Evolutionary conservation across 106 monocot species (phyloP).

Genomic region (Acanthochlamys bracteata): DNA sequence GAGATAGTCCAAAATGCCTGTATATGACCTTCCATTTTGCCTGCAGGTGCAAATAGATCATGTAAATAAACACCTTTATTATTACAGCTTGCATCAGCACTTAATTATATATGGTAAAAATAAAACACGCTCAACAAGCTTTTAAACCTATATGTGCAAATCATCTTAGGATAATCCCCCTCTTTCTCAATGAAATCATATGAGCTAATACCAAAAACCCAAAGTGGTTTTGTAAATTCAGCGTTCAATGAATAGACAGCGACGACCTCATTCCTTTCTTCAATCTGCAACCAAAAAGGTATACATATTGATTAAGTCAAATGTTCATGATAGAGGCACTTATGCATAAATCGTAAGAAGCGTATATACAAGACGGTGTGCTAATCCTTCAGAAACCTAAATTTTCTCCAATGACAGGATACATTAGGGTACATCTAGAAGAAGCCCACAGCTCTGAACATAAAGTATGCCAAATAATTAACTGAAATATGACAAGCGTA

Average conservation of each 20-base stretch:
- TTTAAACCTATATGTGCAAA: constrained; percentile 76
- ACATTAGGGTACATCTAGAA: too few species aligned
- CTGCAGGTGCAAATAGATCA: constrained; percentile 19
- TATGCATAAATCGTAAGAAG: neutral
- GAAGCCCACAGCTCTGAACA: too few species aligned
- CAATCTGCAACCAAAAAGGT: constrained; percentile 40
- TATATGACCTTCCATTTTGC: constrained; percentile 72
- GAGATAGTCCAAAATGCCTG: constrained; percentile 61
- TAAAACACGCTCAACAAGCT: neutral
- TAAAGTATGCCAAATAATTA: too few species aligned
- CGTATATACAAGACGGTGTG: too few species aligned
- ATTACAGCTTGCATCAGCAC: too few species aligned
- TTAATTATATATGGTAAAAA: neutral
- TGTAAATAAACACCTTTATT: too few species aligned
- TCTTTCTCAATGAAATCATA: constrained; percentile 67
- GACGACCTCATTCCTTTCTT: constrained; percentile 51
- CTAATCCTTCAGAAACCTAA: too few species aligned
- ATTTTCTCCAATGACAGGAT: too few species aligned
- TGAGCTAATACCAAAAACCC: constrained; percentile 87
- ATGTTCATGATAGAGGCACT: too few species aligned
- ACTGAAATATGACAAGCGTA: too few species aligned
- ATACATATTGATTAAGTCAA: too few species aligned
- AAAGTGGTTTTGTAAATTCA: constrained; percentile 80
- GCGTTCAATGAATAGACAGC: constrained; percentile 64
- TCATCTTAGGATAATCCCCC: constrained; percentile 24